Base-by-base conservation (phyloP, 495 filamentous ascomycete genomes). In the Saxophila tyrrhenica region DNA sequence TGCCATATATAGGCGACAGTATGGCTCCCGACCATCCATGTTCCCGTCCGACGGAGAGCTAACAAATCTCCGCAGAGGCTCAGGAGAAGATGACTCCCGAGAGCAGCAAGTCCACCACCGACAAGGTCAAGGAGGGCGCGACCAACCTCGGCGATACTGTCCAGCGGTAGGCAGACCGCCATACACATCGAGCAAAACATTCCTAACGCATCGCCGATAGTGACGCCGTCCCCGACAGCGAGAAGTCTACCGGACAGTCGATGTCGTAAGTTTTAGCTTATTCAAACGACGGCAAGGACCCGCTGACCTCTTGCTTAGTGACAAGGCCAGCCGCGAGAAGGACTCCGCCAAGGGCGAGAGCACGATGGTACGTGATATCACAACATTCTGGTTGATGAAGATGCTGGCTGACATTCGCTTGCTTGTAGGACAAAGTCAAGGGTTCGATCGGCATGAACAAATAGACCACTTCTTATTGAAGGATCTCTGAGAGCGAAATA, bases 21-120 rank as follows among this genome's bases (percentile, higher is more conserved):
- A 39, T 39, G 35, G 8, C 9, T 39, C 35, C 16, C 16, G 9
- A 8, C 9, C 35, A 39, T 39, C 9, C 35, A 39, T 8, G 9
- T 39, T 39, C 35, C n/a, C n/a, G n/a, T n/a, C 8, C 9, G 69
- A 17, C 62, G 50, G 75, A 70, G 59, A 79, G 80, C 77, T 84
- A 85, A 70, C 78, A 81, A 71, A 79, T 78, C 69, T 63, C 69
- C 42, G 72, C 69, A 64, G 80, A 81, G 73, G 75, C 72, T 55
- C 73, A 78, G 69, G 77, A 84, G 74, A 68, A 74, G 58, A 56
- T 80, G 46, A 81, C 72, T 61, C 81, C 82, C 51, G 76, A 84
- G 69, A 72, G 76, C 67, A 69, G 73, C 71, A 86, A 86, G 80
- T 82, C 81, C 52, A 78, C 79, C 56, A 64, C 73, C 59, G 70